phyloP scores from a whole-genome alignment of 495 filamentous ascomycete genomes.

The Neurospora sp. region DNA sequence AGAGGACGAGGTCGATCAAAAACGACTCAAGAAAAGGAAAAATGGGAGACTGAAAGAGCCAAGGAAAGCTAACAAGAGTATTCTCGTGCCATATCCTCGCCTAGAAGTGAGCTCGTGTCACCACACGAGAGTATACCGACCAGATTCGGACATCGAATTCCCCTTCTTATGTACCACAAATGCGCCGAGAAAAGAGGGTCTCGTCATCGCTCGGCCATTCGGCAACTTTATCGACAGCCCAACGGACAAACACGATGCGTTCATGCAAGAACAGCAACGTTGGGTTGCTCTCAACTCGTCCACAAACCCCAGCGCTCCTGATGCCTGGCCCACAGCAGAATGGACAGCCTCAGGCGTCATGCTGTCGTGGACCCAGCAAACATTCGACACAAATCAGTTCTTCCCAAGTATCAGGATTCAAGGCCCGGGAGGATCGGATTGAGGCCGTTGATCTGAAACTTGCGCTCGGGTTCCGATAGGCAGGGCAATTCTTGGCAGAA shows the following conservation, averaged over 20 bases:
- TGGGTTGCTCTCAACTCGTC: background rate
- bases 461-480: background rate
- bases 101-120: background rate
- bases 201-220: background rate
- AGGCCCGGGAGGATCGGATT: background rate
- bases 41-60: background rate
- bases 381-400: background rate
- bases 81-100: background rate
- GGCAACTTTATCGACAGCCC: background rate
- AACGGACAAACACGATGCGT: background rate
- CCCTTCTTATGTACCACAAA: background rate
- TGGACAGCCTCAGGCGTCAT: background rate
- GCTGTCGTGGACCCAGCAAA: background rate
- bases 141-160: background rate
- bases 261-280: background rate
- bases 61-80: background rate
- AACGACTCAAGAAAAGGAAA: background rate
- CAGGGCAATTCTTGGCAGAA: background rate
- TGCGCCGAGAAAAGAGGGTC: background rate
- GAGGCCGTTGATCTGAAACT: background rate
- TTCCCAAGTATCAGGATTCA: background rate
- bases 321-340: background rate
- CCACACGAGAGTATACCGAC: background rate
- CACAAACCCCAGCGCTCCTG: background rate
- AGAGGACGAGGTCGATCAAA: background rate